phyloP scores from a whole-genome alignment of 352 stramenopile genomes.

The Globisporangium orthogonon region DNA sequence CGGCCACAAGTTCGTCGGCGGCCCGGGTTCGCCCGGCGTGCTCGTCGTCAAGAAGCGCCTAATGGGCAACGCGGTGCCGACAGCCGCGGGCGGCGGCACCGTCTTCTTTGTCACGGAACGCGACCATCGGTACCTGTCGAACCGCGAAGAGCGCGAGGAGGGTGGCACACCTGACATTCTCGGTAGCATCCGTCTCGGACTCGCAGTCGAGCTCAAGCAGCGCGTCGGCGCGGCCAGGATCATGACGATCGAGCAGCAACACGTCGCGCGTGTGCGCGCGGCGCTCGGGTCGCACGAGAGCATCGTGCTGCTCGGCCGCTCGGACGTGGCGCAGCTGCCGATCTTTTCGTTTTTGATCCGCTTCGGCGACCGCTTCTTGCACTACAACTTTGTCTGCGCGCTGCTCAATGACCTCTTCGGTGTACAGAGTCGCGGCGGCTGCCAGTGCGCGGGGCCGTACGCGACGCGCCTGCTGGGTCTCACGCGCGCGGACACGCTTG shows the following conservation, averaged over 20 bases:
- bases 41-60: conserved; percentile 93
- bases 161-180: conserved; percentile 94
- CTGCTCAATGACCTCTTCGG: conserved; percentile 98
- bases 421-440: conserved; percentile 61
- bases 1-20: conserved; percentile 96
- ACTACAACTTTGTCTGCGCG: conserved; percentile 98
- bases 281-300: conserved; percentile 42
- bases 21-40: conserved; percentile 88
- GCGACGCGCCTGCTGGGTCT: conserved; percentile 90
- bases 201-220: conserved; percentile 90
- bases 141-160: conserved; percentile 88
- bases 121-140: conserved; percentile 63
- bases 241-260: conserved; percentile 35
- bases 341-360: conserved; percentile 95
- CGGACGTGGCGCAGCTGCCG: conserved; percentile 65
- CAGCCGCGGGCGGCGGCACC: conserved; percentile 35
- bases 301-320: conserved; percentile 87
- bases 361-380: conserved; percentile 86
- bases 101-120: conserved; percentile 55
- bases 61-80: conserved; percentile 51
- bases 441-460: conserved; percentile 92
- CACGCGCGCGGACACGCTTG: conserved; percentile 45
- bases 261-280: conserved; percentile 27
- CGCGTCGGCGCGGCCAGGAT: conserved; percentile 44
- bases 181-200: conserved; percentile 88